Conservation (phyloP, 2,329 filamentous ascomycete species). For the Cytospora mali region DNA sequence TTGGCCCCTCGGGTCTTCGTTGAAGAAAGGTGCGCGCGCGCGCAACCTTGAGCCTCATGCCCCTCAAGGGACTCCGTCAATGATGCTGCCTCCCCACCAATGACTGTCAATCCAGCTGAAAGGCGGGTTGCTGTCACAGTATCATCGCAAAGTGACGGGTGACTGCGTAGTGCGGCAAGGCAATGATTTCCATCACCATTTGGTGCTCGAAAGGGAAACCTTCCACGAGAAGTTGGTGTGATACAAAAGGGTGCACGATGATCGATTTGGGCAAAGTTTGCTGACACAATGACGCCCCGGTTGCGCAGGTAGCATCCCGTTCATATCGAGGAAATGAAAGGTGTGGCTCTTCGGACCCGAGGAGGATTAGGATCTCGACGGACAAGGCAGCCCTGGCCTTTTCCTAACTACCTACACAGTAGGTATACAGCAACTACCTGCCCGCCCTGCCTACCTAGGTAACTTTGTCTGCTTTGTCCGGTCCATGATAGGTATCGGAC, state of each 20-base stretch:
- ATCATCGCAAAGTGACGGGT: not conserved
- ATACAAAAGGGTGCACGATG: constrained; percentile 7
- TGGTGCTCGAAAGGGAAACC: not conserved
- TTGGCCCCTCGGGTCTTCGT: not conserved
- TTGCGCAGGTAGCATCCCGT: constrained; percentile 4
- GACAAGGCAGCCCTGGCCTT: not conserved
- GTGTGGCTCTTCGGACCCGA: constrained; percentile 12
- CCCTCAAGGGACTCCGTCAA: not conserved
- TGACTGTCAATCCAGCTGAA: not conserved
- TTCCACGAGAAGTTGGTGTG: constrained; percentile 1
- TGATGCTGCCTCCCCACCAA: constrained; percentile 2
- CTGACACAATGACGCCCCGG: constrained; percentile 21
- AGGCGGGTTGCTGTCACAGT: not conserved
- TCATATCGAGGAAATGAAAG: not conserved
- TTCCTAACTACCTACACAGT: too few relatives aligned
- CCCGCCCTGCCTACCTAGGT: too few relatives aligned
- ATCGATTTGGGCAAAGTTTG: constrained; percentile 6
- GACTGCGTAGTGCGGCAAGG: not conserved
- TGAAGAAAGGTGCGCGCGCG: constrained; percentile 4
- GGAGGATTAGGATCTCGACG: not conserved
- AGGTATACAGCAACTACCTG: not conserved
- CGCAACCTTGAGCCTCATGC: constrained; percentile 3
- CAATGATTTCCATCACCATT: not conserved
- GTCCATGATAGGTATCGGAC: not conserved
- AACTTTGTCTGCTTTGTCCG: too few relatives aligned